Percentiles rank a stretch among this genome's conserved stretches.
Evolutionary conservation across 805 yeast species (phyloP).

Genomic region (Saccharomycopsis lassenensis): DNA sequence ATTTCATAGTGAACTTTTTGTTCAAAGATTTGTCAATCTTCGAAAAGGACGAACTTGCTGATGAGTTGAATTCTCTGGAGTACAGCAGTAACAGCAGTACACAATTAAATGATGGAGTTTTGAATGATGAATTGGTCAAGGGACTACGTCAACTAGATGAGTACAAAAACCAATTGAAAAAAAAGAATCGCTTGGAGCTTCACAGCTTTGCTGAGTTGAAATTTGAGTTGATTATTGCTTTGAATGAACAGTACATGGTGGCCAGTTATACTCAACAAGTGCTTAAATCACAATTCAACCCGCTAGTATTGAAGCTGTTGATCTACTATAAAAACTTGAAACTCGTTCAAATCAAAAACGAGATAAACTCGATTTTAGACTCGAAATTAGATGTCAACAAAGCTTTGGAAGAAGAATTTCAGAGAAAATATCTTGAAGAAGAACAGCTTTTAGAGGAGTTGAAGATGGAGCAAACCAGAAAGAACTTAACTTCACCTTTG

Average conservation of each 20-base stretch:
- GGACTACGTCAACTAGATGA: constrained; percentile 20
- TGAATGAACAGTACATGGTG: constrained; percentile 18
- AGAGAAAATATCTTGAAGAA: constrained; percentile 10
- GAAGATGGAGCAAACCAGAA: constrained; percentile 4
- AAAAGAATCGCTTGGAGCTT: constrained; percentile 31
- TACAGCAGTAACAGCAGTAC: constrained; percentile 1
- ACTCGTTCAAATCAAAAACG: constrained; percentile 15
- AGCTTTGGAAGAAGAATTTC: constrained; percentile 9
- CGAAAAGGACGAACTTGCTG: constrained; percentile 10
- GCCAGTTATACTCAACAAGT: constrained; percentile 8
- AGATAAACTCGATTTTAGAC: constrained; percentile 7
- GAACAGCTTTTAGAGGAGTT: constrained; percentile 1
- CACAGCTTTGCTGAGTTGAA: constrained; percentile 11
- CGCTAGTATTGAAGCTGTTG: constrained; percentile 5
- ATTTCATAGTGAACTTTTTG: constrained; percentile 11
- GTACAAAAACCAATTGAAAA: constrained; percentile 32
- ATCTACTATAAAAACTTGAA: constrained; percentile 15
- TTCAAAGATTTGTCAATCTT: constrained; percentile 16
- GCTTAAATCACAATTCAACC: constrained; percentile 3
- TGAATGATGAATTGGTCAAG: constrained; percentile 17
- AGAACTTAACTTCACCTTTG: constrained; percentile 5
- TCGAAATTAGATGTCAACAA: constrained; percentile 7
- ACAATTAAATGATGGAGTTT: constrained; percentile 2
- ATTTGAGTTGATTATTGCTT: constrained; percentile 13
- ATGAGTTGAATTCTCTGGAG: constrained; percentile 1